Evolutionary conservation across 306 rosid genomes (phyloP).

Genomic region (Elaeagnus macrophylla): DNA sequence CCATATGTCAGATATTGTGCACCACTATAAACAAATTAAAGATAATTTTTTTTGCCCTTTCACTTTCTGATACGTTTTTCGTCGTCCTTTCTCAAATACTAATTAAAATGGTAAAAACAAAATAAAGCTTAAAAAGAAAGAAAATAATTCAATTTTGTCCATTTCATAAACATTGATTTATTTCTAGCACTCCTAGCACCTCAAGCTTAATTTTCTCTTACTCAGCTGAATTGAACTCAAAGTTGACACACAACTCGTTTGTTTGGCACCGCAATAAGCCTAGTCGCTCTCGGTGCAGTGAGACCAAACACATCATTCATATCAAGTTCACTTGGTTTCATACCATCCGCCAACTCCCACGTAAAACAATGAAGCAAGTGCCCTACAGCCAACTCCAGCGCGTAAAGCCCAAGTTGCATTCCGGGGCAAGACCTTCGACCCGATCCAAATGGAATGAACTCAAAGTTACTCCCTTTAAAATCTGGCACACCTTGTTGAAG

Average conservation of each 20-base stretch:
- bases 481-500: slow-evolving; percentile 42
- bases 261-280: slow-evolving; percentile 63
- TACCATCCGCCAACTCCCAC: slow-evolving; percentile 75
- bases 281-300: slow-evolving; percentile 78
- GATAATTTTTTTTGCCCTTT: no score
- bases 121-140: no score
- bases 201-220: no score
- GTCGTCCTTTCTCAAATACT: no score
- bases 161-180: no score
- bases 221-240: not conserved
- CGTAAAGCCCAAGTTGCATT: slow-evolving; percentile 73
- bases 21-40: no score
- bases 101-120: no score
- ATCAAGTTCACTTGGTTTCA: slow-evolving; percentile 71
- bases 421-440: slow-evolving; percentile 96
- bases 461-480: slow-evolving; percentile 71
- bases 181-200: no score
- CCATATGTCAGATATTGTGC: no score
- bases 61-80: no score
- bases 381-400: slow-evolving; percentile 63
- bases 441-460: slow-evolving; percentile 85
- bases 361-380: slow-evolving; percentile 73
- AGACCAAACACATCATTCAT: slow-evolving; percentile 81
- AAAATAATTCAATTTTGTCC: no score
- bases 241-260: slow-evolving; percentile 51